These are phyloP conservation scores for Ascochyta viciae-villosae DNA, from an alignment of 2,329 filamentous ascomycete species.

Conservation along the genomic window DNA sequence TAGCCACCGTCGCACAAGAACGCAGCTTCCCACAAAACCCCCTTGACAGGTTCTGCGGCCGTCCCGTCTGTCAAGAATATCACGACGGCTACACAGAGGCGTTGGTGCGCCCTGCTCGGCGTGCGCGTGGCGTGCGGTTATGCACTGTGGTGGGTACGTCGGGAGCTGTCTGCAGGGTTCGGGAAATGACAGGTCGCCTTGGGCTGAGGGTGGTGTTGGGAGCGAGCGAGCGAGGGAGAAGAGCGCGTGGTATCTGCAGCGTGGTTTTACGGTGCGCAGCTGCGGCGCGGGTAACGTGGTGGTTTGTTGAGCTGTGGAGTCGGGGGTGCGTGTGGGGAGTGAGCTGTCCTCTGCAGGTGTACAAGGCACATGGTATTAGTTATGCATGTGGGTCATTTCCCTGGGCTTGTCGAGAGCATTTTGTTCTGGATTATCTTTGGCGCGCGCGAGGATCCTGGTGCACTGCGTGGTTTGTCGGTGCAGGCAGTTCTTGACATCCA, in stretches of 20 bases:
- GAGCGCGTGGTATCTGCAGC: too few species aligned
- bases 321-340: conserved; percentile 1
- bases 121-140: conserved; percentile 4
- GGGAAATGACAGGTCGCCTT: neutral
- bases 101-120: conserved; percentile 6
- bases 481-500: too few species aligned
- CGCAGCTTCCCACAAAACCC: too few species aligned
- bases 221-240: too few species aligned
- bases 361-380: too few species aligned
- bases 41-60: too few species aligned
- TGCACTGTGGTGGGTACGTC: neutral
- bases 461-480: too few species aligned
- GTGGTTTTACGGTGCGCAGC: neutral
- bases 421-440: neutral
- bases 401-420: too few species aligned
- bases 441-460: too few species aligned
- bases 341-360: neutral
- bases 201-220: too few species aligned
- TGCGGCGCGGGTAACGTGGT: neutral
- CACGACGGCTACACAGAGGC: too few species aligned
- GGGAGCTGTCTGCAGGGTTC: conserved; percentile 1
- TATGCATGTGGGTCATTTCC: neutral
- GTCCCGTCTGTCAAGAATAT: too few species aligned
- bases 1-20: neutral
- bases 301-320: conserved; percentile 13